phyloP scores from a whole-genome alignment of 2,329 filamentous ascomycete genomes.

The Celoporthe dispersa region DNA sequence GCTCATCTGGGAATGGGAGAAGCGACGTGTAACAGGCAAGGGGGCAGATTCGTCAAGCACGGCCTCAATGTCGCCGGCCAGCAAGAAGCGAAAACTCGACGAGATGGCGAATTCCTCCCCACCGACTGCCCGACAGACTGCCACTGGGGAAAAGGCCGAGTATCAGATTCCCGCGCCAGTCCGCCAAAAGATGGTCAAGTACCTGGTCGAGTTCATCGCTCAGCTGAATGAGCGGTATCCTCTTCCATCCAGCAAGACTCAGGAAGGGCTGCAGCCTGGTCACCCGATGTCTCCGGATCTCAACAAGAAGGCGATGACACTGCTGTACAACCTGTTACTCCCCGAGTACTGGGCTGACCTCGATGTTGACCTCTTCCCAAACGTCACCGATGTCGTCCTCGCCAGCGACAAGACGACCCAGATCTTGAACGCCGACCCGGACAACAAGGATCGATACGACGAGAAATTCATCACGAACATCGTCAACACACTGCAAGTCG shows the following conservation, averaged over 20 bases:
- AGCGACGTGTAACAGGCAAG: constrained; percentile 73
- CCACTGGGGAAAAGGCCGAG: constrained; percentile 60
- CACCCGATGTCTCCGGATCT: constrained; percentile 71
- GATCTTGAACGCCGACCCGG: constrained; percentile 62
- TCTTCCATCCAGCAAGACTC: constrained; percentile 70
- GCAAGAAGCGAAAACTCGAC: constrained; percentile 78
- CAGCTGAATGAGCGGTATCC: constrained; percentile 85
- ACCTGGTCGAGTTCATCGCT: constrained; percentile 93
- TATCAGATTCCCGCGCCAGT: constrained; percentile 70
- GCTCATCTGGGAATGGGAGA: constrained; percentile 91
- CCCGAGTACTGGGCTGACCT: constrained; percentile 90
- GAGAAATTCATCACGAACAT: constrained; percentile 86
- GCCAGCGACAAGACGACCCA: constrained; percentile 75
- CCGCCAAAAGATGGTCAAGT: constrained; percentile 85
- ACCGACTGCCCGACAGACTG: constrained; percentile 52
- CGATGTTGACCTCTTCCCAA: constrained; percentile 88
- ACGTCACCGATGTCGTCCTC: constrained; percentile 84
- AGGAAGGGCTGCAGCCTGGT: constrained; percentile 54
- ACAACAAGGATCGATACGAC: constrained; percentile 73
- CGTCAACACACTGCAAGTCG: constrained; percentile 90
- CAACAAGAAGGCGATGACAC: constrained; percentile 79
- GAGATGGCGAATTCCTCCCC: constrained; percentile 59
- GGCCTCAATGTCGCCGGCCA: constrained; percentile 70
- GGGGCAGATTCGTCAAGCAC: constrained; percentile 40
- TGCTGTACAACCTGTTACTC: constrained; percentile 84